Base-by-base conservation (phyloP, 805 yeast genomes). In the Wickerhamiella azymoides region DNA sequence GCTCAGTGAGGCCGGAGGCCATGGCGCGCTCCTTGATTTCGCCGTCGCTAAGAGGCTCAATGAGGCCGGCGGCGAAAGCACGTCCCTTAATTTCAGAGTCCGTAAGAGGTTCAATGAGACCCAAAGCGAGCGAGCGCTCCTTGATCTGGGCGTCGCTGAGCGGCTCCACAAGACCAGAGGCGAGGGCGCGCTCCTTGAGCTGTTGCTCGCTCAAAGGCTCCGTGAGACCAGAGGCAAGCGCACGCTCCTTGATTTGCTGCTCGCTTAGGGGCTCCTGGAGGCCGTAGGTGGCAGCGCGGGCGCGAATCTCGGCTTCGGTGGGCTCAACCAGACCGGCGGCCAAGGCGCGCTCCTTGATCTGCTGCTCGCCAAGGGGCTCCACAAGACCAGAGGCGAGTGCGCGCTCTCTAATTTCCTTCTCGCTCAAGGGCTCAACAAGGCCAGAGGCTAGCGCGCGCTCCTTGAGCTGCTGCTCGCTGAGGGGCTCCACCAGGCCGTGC, bases 171-270 rank as follows among this genome's bases (percentile, higher is more conserved):
- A 57, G 50, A 13, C 57, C 58, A 3, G 45, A 41, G 41, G 25
- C 49, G 17, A 17, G 48, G 50, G 49, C 35, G 18, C 36, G 46
- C 40, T n/a, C 33, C 18, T 16, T 38, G 39, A 45, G 18, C 21
- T 25, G 25, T 7, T 21, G 35, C 14, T 35, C 26, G 30, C 24
- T 18, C 7, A 39, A 43, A 8, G 47, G 47, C n/a, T 39, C 43
- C 2, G 48, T 54, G 2, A 57, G 50, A 11, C 58, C 59, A 8
- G 46, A 47, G 18, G 37, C 25, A 19, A 35, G 42, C 4, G 59
- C 61, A 9, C 36, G 27, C 5, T 44, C 38, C 21, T 40, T 32
- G 4, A 56, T 27, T 35, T 54, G 50, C 11, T 47, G 51, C 5
- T 42, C 38, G 16, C 50, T 17, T 13, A 49, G 50, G 47, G 43